Evolutionary conservation across 148 eudicot genomes (phyloP).

Genomic region (Simmondsia chinensis): DNA sequence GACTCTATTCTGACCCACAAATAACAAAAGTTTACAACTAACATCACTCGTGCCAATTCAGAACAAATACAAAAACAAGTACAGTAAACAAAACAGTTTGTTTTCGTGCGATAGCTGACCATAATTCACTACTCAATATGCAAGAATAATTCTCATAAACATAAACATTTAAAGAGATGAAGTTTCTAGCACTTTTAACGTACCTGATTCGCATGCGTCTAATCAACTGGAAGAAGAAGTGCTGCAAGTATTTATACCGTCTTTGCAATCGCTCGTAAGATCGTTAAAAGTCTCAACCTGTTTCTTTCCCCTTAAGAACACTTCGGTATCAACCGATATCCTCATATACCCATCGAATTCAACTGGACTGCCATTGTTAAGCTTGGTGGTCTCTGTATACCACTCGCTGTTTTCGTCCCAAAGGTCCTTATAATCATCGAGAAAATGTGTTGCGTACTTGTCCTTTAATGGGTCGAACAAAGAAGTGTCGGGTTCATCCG

Average conservation of each 20-base stretch:
- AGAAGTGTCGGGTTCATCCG: constrained; percentile 56
- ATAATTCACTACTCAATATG: not conserved
- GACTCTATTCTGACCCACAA: no score
- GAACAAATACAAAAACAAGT: no score
- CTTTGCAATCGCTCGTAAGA: constrained; percentile 90
- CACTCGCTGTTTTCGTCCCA: constrained; percentile 89
- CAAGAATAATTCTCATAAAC: not conserved
- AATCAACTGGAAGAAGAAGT: constrained; percentile 19
- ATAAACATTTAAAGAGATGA: not conserved
- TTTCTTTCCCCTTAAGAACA: constrained; percentile 87
- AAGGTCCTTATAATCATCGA: constrained; percentile 68
- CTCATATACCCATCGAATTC: constrained; percentile 98
- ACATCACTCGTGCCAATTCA: no score
- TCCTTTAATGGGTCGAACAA: constrained; percentile 81
- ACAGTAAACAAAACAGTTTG: no score
- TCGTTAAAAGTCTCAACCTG: constrained; percentile 96
- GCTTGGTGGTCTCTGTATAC: constrained; percentile 63
- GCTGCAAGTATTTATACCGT: constrained; percentile 84
- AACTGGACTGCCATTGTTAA: constrained; percentile 63
- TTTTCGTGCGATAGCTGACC: not conserved
- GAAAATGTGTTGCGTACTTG: constrained; percentile 77
- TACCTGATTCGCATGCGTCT: not conserved
- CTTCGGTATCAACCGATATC: constrained; percentile 79
- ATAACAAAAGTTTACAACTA: no score
- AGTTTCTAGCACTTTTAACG: not conserved